phyloP scores from a whole-genome alignment of 345 rosid genomes.

The Garcia nutans region DNA sequence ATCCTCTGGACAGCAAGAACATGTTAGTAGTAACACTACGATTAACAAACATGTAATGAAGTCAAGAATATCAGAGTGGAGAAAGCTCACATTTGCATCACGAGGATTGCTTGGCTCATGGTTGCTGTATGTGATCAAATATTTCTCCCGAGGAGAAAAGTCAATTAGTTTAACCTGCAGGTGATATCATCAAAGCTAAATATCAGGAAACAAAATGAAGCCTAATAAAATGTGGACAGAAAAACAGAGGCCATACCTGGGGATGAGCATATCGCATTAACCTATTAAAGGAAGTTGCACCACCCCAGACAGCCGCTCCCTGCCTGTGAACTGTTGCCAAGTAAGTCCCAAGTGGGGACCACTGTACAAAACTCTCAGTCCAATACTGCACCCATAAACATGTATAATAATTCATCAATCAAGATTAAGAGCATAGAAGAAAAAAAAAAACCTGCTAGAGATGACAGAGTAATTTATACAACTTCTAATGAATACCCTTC shows the following conservation, averaged over 20 bases:
- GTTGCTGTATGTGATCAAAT: slow-evolving; percentile 87
- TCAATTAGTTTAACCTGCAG: slow-evolving; percentile 81
- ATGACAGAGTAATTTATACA: neutral
- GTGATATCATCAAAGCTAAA: slow-evolving; percentile 10
- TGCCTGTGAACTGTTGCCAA: slow-evolving; percentile 91
- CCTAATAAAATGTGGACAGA: neutral
- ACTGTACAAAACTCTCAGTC: slow-evolving; percentile 94
- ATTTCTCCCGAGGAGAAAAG: slow-evolving; percentile 91
- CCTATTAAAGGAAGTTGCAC: slow-evolving; percentile 75
- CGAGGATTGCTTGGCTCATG: slow-evolving; percentile 96
- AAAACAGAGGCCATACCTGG: slow-evolving; percentile 46
- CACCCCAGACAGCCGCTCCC: slow-evolving; percentile 99
- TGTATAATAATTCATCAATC: slow-evolving; percentile 3
- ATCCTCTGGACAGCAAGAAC: slow-evolving; percentile 50
- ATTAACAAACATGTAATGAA: neutral
- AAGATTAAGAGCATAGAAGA: neutral
- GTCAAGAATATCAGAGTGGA: neutral
- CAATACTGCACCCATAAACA: slow-evolving; percentile 57
- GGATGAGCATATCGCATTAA: slow-evolving; percentile 91
- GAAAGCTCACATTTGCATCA: slow-evolving; percentile 73
- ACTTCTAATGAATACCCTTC: neutral
- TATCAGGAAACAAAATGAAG: neutral
- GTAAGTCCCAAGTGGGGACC: slow-evolving; percentile 97
- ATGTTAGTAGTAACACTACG: slow-evolving; percentile 16
- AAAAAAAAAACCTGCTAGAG: neutral